Evolutionary conservation across 352 stramenopile genomes (phyloP).

Genomic region (Thraustochytrium sp.): DNA sequence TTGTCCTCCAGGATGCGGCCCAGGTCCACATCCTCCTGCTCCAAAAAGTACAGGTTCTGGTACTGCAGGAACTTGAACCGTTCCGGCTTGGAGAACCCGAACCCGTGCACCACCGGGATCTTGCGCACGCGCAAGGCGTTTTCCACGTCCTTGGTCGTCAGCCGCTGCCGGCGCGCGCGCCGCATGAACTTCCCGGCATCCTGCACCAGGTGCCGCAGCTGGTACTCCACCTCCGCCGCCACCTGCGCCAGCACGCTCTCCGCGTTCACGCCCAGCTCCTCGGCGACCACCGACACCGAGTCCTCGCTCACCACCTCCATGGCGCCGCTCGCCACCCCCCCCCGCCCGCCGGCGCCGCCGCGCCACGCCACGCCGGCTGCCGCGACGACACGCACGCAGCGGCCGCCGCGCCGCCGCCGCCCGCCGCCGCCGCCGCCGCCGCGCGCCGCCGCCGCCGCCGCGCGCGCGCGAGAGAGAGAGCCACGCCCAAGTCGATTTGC

Average conservation of each 20-base stretch:
- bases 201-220: slow-evolving; percentile 42
- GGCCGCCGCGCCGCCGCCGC: too few species aligned
- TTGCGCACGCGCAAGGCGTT: slow-evolving; percentile 32
- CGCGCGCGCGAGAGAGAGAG: too few species aligned
- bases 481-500: too few species aligned
- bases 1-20: slow-evolving; percentile 30
- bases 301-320: neutral
- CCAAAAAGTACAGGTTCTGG: slow-evolving; percentile 35
- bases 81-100: neutral
- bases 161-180: neutral
- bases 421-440: too few species aligned
- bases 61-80: slow-evolving; percentile 33
- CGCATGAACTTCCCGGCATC: slow-evolving; percentile 45
- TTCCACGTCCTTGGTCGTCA: slow-evolving; percentile 39
- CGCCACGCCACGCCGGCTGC: too few species aligned
- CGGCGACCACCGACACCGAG: neutral
- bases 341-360: too few species aligned
- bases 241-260: slow-evolving; percentile 9
- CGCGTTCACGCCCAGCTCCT: slow-evolving; percentile 35
- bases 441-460: too few species aligned
- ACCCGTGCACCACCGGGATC: slow-evolving; percentile 33
- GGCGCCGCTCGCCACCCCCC: too few species aligned
- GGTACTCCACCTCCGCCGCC: slow-evolving; percentile 39
- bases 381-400: too few species aligned
- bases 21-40: slow-evolving; percentile 43